Base-by-base conservation (phyloP, 1,139 yeast species). In the Pichia sp. region DNA sequence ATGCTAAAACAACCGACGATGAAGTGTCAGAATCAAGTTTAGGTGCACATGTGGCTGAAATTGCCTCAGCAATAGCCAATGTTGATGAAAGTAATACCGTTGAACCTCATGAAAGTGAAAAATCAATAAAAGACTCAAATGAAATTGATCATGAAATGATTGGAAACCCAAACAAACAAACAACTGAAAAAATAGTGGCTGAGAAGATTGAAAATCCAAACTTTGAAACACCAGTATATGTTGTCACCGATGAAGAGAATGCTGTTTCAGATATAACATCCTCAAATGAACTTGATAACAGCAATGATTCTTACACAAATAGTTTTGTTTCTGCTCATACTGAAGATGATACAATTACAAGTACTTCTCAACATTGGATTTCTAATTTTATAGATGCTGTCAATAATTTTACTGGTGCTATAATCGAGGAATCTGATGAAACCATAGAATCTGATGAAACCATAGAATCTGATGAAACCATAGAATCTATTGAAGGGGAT, bases 351-450 rank as follows among this genome's bases (percentile, higher is more conserved):
- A 13, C 30, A 20, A 20, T n/a, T 18, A 7, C 13, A 13, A n/a
- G 35, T 12, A 27, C 40, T 16, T 8, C 12, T 20, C 26, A 35
- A 34, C 24, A 34, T 25, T 41, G 39, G 35, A 1, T 35, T 22
- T 38, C 46, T 12, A 23, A 20, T 11, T 24, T 40, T 23, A 4
- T 39, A 15, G 20, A 23, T 35, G 37, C 44, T 39, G 11, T 43
- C 5, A 32, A 34, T 15, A 39, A 44, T 4, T 44, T 44, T 40
- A 23, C 43, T 15, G 37, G 43, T 29, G 40, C 41, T n/a, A 52
- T 58, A 57, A 57, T 53, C 16, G 57, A 56, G 32, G 55, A 56
- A 15, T 38, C 23, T 8, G 47, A 43, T 30, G 39, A 27, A 12
- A 30, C 34, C 7, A n/a, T n/a, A n/a, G n/a, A n/a, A n/a, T n/a